Conservation (phyloP, 2,329 filamentous ascomycete genomes). For the Ilyonectria destructans region DNA sequence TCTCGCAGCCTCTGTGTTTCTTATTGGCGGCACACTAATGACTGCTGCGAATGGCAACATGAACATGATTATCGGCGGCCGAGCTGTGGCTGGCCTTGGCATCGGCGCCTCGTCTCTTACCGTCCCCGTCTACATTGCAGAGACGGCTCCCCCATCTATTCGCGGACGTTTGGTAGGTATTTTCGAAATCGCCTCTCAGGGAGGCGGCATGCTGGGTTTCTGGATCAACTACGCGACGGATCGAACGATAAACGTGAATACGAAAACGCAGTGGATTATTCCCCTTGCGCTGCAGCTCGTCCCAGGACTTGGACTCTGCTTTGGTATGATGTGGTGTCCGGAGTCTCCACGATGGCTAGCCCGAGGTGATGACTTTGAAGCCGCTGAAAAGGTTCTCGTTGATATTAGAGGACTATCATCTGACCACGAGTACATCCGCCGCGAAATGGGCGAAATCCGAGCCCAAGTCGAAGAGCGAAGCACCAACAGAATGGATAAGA, state of each 20-base stretch:
- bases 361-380: slow-evolving; percentile 71
- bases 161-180: slow-evolving; percentile 67
- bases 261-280: slow-evolving; percentile 64
- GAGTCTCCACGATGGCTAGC: slow-evolving; percentile 75
- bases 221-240: slow-evolving; percentile 55
- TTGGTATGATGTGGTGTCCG: slow-evolving; percentile 71
- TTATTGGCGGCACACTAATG: slow-evolving; percentile 55
- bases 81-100: slow-evolving; percentile 68
- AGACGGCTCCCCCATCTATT: slow-evolving; percentile 65
- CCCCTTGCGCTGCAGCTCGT: slow-evolving; percentile 72
- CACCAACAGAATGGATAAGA: slow-evolving; percentile 50
- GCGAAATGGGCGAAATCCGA: slow-evolving; percentile 72
- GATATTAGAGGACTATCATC: slow-evolving; percentile 54
- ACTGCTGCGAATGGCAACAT: slow-evolving; percentile 54
- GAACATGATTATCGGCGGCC: slow-evolving; percentile 62
- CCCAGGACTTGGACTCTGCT: slow-evolving; percentile 68
- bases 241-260: slow-evolving; percentile 51
- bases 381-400: slow-evolving; percentile 53
- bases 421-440: slow-evolving; percentile 56
- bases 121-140: slow-evolving; percentile 62
- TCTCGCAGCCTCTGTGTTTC: slow-evolving; percentile 60
- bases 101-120: slow-evolving; percentile 67
- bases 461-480: slow-evolving; percentile 68
- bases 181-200: slow-evolving; percentile 60
- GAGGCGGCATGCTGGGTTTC: slow-evolving; percentile 58